Base-by-base conservation (phyloP, 208 protist genomes). In the Crithidia sp. region DNA sequence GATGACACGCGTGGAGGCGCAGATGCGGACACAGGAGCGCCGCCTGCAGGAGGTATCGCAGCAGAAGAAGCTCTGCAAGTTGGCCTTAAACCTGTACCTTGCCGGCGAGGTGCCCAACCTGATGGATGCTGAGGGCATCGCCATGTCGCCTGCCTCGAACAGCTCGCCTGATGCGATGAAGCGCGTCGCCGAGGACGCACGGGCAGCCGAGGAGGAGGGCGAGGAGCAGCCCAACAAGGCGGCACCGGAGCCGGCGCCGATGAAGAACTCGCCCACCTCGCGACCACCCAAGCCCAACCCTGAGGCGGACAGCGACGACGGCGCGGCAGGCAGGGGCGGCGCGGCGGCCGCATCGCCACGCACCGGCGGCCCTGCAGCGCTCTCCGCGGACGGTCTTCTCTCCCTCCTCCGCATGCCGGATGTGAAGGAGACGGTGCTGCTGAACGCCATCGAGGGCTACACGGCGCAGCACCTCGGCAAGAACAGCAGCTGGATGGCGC, bases 61-160 rank as follows among this genome's bases (percentile, higher is more conserved):
- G 62, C 87, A 93, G 70, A 92, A 93, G 66, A 82, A 82, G 36
- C 68, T 95, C 47, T 95, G 89, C 74, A 93, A 86, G 58, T 67
- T 86, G 5, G 90, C 88, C 9, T 79, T 97, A 52, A 94, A 93
- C 64, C 76, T 90, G 41, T 74, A 93, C 16, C 79, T 93, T 9
- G 74, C 84, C 12, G 89, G 86, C 0, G 83, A 87, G 37, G 82
- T 93, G 40, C 87, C 89, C 8, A 77, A 77, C 37, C 68, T 83
- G 17, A 70, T 81, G 54, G 74, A 75, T 39, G 80, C 76, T 3
- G 66, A 71, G 19, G 76, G 66, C 37, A 66, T 62, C 36, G 50
- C n/a, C 28, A 57, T 63, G 37, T 66, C 55, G 53, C 57, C 61
- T 6, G 57, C 49, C 17, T 66, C 41, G 8, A 63, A 64, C 28